Evolutionary conservation across 2,329 filamentous ascomycete species (phyloP), one percentile per base, ranked within the genome.

Genomic region (Fusarium temperatum): DNA sequence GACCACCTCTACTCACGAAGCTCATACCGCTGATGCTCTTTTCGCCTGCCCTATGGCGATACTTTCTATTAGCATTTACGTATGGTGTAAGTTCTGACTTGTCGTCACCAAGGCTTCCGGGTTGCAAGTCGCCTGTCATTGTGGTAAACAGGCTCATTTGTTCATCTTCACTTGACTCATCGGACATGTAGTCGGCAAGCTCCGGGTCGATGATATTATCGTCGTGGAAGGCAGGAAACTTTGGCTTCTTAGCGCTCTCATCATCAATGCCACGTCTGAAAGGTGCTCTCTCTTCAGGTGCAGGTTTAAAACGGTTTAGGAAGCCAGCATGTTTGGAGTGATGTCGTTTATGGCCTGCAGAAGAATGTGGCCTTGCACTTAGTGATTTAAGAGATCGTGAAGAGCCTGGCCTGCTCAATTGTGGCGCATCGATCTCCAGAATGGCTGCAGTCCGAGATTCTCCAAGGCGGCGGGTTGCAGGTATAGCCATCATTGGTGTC

Each of bases 131-230:
- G 53, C 89, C 90, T n/a, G 95, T 86, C 84, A 92, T 88, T 12
- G 89, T 91, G 4, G 93, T 91, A 82, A 97, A 93, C 18, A 98
- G 92, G 78, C 92, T 95, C 83, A 95, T 92, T 77, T 97, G 94
- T 74, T 99, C 95, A 77, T 98, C 95, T 42, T 93, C 96, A 77
- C 94, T 98, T 4, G 95, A 98, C 54, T 94, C 95, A 80, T 99
- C 96, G 12, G 96, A 99, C 87, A 99, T 93, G 83, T 97, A 99
- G 39, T 94, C 93, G 10, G 95, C 96, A 61, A 99, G 86, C 78
- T 99, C 96, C 3, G 96, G 96, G 80, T 99, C 96, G 76, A 99
- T 98, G 76, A 99, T 98, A 79, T 96, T 98, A 84, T 99, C 96
- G 79, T 96, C 95, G 81, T 99, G 96, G 77, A 99, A 98, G n/a